Base-by-base conservation (phyloP, 495 filamentous ascomycete genomes). In the Cladorrhinum samala region DNA sequence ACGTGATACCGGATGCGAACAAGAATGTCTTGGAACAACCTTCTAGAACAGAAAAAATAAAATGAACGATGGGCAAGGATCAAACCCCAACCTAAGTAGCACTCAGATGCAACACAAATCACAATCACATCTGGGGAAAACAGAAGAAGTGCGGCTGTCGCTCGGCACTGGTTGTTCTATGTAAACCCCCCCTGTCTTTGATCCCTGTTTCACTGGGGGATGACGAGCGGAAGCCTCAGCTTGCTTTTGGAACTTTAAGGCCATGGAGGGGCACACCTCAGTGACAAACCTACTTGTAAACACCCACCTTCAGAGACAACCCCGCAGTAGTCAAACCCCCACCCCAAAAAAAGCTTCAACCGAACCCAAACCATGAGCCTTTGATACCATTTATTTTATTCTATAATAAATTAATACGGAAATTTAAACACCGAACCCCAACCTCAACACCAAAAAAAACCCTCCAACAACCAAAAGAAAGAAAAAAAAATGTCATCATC, bases 401-500 rank as follows among this genome's bases (percentile, higher is more conserved):
- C n/a, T n/a, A n/a, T n/a, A n/a, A n/a, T n/a, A n/a, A n/a, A n/a
- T n/a, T n/a, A n/a, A n/a, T n/a, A n/a, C n/a, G n/a, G n/a, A n/a
- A n/a, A n/a, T n/a, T n/a, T n/a, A n/a, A n/a, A n/a, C n/a, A n/a
- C n/a, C n/a, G n/a, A n/a, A n/a, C n/a, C n/a, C n/a, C n/a, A n/a
- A n/a, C n/a, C n/a, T n/a, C n/a, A 46, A 5, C n/a, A 45, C 42
- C 21, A n/a, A 20, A 9, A 24, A 8, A 18, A 17, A 8, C 5
- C 9, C 17, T 13, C 13, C 41, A n/a, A 19, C 23, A n/a, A 19
- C 33, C 33, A 50, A n/a, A 45, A 19, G 14, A n/a, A 47, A 45
- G 40, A 2, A 16, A 56, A 44, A 52, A 56, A 44, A n/a, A 63
- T 56, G 61, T 20, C 56, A 3, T 23, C 59, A 33, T 19, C 46